Percentiles rank a stretch among this genome's conserved stretches.
These are phyloP conservation scores for Clarireedia homoeocarpa DNA, from an alignment of 2,329 filamentous ascomycete genomes.

Conservation along the genomic window DNA sequence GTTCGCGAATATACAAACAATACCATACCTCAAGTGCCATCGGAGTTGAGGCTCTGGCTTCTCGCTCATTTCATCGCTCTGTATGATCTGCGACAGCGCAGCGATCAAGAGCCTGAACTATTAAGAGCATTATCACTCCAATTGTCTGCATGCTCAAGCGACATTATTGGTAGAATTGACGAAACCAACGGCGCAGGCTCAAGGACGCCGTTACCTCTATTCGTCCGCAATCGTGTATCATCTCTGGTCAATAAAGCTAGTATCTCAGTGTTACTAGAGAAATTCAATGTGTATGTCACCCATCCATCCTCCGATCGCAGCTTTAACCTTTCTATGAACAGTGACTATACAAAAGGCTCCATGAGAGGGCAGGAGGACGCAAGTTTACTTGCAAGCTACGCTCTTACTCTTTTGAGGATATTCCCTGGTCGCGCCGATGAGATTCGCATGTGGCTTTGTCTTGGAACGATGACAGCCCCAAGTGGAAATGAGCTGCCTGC, in stretches of 20 bases:
- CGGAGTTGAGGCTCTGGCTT: slow-evolving; percentile 48
- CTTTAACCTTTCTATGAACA: slow-evolving; percentile 8
- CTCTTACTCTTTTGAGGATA: slow-evolving; percentile 74
- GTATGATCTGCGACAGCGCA: slow-evolving; percentile 33
- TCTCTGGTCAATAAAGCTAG: slow-evolving; percentile 69
- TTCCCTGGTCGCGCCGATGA: slow-evolving; percentile 79
- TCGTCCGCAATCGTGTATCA: slow-evolving; percentile 57
- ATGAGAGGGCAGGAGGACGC: slow-evolving; percentile 41
- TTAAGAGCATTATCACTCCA: slow-evolving; percentile 47
- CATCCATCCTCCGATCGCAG: no score
- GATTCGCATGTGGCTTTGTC: slow-evolving; percentile 88
- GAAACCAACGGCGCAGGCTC: slow-evolving; percentile 34
- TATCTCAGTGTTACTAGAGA: slow-evolving; percentile 44
- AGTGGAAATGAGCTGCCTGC: slow-evolving; percentile 46
- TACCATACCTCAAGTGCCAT: slow-evolving; percentile 16
- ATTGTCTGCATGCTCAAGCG: slow-evolving; percentile 42
- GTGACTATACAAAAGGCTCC: slow-evolving; percentile 23
- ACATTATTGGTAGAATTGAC: slow-evolving; percentile 42
- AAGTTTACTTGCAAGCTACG: slow-evolving; percentile 75
- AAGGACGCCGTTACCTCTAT: slow-evolving; percentile 36
- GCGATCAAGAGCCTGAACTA: slow-evolving; percentile 34
- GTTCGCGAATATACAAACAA: slow-evolving; percentile 18
- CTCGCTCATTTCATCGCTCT: slow-evolving; percentile 60
- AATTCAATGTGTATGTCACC: slow-evolving; percentile 19
- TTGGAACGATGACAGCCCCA: slow-evolving; percentile 43